Evolutionary conservation across 2,329 filamentous ascomycete species (phyloP).

Genomic region (Penicillium sp.): DNA sequence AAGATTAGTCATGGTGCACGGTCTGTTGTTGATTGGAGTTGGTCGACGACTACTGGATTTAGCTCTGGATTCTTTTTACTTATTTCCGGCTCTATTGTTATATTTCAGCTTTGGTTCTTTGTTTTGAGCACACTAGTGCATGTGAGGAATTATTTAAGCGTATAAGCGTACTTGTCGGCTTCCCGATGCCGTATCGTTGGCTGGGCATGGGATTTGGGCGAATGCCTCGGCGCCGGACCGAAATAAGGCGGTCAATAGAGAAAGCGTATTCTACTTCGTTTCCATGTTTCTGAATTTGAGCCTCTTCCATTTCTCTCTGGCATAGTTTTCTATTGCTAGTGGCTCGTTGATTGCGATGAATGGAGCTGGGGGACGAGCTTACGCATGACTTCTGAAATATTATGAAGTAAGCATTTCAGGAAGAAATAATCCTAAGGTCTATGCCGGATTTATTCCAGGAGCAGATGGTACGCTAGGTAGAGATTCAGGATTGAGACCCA

Average conservation of each 20-base stretch:
- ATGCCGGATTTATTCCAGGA: too few species aligned
- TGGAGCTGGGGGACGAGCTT: too few species aligned
- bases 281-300: neutral
- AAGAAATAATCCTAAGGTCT: too few species aligned
- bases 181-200: neutral
- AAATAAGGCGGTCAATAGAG: neutral
- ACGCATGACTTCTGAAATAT: too few species aligned
- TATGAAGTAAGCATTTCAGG: too few species aligned
- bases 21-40: neutral
- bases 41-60: neutral
- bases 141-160: neutral
- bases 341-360: too few species aligned
- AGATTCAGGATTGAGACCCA: too few species aligned
- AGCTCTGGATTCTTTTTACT: neutral
- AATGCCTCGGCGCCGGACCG: neutral
- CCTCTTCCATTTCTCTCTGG: too few species aligned
- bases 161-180: neutral
- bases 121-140: neutral
- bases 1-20: constrained; percentile 7
- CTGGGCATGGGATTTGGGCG: neutral
- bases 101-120: neutral
- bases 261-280: neutral
- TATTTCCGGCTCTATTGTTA: too few species aligned
- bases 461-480: too few species aligned
- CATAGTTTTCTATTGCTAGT: too few species aligned